Conservation (phyloP, 305 asterid genomes). For the Plantago coronopus region DNA sequence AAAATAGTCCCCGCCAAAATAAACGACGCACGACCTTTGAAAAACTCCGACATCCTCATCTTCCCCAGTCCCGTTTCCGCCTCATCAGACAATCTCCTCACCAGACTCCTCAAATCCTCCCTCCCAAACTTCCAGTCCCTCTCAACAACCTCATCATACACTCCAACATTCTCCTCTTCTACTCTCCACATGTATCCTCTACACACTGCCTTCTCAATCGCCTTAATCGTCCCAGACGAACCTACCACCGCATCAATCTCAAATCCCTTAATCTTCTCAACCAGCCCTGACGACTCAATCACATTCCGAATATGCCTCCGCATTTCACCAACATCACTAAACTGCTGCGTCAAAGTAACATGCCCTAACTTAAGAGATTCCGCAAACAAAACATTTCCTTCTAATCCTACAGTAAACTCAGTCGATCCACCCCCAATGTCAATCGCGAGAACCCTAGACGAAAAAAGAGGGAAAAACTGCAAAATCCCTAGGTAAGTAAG, state of each 20-base stretch:
- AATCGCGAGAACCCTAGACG: slow-evolving; percentile 48
- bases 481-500: slow-evolving; percentile 68
- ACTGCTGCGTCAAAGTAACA: slow-evolving; percentile 48
- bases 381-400: slow-evolving; percentile 47
- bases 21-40: slow-evolving; percentile 50
- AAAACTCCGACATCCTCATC: slow-evolving; percentile 38
- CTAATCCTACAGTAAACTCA: slow-evolving; percentile 55
- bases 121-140: slow-evolving; percentile 64
- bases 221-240: slow-evolving; percentile 71
- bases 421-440: slow-evolving; percentile 92
- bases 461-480: slow-evolving; percentile 51
- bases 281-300: slow-evolving; percentile 40
- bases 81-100: slow-evolving; percentile 39
- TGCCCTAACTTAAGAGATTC: slow-evolving; percentile 66
- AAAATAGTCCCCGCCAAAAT: slow-evolving; percentile 65
- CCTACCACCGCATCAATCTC: slow-evolving; percentile 54
- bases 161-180: slow-evolving; percentile 33
- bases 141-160: slow-evolving; percentile 34
- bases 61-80: slow-evolving; percentile 43
- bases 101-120: slow-evolving; percentile 48
- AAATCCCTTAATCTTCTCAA: slow-evolving; percentile 40
- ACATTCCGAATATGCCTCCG: slow-evolving; percentile 44
- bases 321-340: slow-evolving; percentile 32
- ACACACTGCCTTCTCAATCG: slow-evolving; percentile 63
- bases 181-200: slow-evolving; percentile 39